Conservation (phyloP, 1,139 yeast species). For the Candida albicans region DNA sequence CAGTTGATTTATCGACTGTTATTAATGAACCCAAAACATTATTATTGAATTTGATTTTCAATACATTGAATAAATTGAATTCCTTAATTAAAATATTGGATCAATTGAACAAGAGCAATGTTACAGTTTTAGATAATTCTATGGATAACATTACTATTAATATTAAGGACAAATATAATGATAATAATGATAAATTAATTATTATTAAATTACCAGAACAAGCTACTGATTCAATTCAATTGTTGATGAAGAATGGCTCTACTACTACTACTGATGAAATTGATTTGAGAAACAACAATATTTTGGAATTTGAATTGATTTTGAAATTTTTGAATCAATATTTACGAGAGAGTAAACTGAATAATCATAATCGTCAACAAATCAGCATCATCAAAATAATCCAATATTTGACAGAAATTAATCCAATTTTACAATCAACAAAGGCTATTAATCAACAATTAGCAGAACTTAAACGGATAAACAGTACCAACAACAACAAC, state of each 20-base stretch:
- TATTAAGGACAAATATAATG: slow-evolving; percentile 23
- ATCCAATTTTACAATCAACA: slow-evolving; percentile 31
- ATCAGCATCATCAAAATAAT: slow-evolving; percentile 30
- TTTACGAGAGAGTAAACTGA: slow-evolving; percentile 6
- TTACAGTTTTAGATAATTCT: slow-evolving; percentile 29
- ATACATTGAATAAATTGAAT: slow-evolving; percentile 32
- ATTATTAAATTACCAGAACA: slow-evolving; percentile 26
- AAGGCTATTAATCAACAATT: slow-evolving; percentile 4
- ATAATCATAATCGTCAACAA: slow-evolving; percentile 7
- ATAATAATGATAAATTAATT: slow-evolving; percentile 9
- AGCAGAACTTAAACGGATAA: neutral
- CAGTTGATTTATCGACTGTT: slow-evolving; percentile 25
- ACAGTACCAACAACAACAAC: neutral
- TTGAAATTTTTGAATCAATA: slow-evolving; percentile 16
- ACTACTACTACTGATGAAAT: neutral
- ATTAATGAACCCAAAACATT: slow-evolving; percentile 18
- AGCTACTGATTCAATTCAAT: slow-evolving; percentile 18
- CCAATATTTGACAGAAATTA: slow-evolving; percentile 32
- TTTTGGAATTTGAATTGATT: slow-evolving; percentile 11
- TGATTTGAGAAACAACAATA: neutral
- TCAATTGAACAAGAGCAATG: slow-evolving; percentile 30
- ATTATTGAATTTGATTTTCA: slow-evolving; percentile 29
- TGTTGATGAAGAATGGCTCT: slow-evolving; percentile 7
- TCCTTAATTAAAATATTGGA: slow-evolving; percentile 35
- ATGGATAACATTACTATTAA: slow-evolving; percentile 31